A percentile compares a stretch with the other conserved stretches of the same genome.
phyloP scores from a whole-genome alignment of 2,329 filamentous ascomycete genomes.

The Epichloe coenophiala region DNA sequence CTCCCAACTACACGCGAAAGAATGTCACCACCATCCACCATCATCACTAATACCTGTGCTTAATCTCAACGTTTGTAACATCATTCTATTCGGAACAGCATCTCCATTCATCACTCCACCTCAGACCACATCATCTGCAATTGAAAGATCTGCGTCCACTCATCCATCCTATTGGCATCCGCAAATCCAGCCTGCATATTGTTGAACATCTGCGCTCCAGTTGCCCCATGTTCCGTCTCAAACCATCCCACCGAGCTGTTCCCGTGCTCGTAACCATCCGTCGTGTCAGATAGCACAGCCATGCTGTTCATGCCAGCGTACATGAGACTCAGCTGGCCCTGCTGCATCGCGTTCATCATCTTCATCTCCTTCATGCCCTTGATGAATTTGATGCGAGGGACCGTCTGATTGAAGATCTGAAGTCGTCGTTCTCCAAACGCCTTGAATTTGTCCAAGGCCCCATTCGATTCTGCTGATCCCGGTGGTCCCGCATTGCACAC shows the following conservation, averaged over 20 bases:
- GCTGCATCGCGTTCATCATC: slow-evolving; percentile 20
- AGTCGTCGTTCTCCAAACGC: slow-evolving; percentile 14
- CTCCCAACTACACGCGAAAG: too few relatives aligned
- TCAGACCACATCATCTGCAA: slow-evolving; percentile 17
- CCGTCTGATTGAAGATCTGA: slow-evolving; percentile 16
- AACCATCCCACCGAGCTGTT: slow-evolving; percentile 22
- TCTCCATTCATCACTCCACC: slow-evolving; percentile 14
- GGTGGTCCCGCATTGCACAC: slow-evolving; percentile 15
- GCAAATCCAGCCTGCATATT: slow-evolving; percentile 20
- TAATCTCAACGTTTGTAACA: too few relatives aligned
- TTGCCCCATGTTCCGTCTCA: slow-evolving; percentile 20
- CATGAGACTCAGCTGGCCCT: slow-evolving; percentile 18
- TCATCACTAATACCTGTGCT: too few relatives aligned
- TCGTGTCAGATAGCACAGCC: slow-evolving; percentile 13
- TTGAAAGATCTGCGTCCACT: slow-evolving; percentile 16
- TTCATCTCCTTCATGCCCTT: slow-evolving; percentile 16
- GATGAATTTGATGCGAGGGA: slow-evolving; percentile 18
- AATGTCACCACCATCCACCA: too few relatives aligned
- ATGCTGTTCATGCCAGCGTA: slow-evolving; percentile 20
- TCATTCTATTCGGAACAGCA: too few relatives aligned
- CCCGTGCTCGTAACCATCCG: slow-evolving; percentile 19
- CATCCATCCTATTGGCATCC: slow-evolving; percentile 12
- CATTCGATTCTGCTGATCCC: slow-evolving; percentile 13
- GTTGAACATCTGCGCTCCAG: slow-evolving; percentile 18
- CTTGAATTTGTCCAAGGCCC: slow-evolving; percentile 14